Base-by-base conservation (phyloP, 1,139 yeast species). In the Debaryomycetaceae sp. region DNA sequence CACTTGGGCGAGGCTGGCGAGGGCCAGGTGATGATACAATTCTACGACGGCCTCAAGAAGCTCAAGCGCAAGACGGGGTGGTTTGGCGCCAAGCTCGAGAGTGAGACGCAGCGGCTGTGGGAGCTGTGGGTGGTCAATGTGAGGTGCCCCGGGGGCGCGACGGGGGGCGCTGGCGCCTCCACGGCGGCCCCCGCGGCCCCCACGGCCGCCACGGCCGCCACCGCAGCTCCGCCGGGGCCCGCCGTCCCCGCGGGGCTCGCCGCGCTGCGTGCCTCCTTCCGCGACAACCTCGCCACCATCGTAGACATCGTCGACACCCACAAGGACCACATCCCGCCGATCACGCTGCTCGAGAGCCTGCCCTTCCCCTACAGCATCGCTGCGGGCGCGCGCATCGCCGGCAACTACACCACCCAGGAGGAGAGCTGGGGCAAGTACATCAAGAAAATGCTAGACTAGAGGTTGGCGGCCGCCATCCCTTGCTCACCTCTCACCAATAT, bases 301-400 rank as follows among this genome's bases (percentile, higher is more conserved):
- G 58, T 77, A 26, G 68, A 66, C 16, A 53, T 61, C 16, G 75
- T 67, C 11, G 83, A 81, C 44, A 45, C 51, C 4, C 66, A 78
- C 44, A 79, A 75, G 44, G 73, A 65, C 31, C 88, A 81, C 42
- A 76, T 83, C 3, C 94, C 94, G 2, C 83, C 85, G 1, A 80
- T 83, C 14, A 75, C 83, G 4, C 71, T 83, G 2, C 60, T 79
- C 10, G 86, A 79, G 9, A 61, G 72, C 19, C 58, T 77, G 12
- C 89, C 91, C 3, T 83, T 83, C 44, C 85, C 85, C 0, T 83
- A 77, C 47, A 44, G 43, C 4, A 63, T 67, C 14, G 46, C 49
- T 11, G 48, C 65, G 19, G 49, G 46, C 29, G 37, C 34, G 25
- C 34, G 35, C 53, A 57, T 32, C 14, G 23, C 36, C 28, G 17